phyloP scores from a whole-genome alignment of 306 rosid species.

The Gastrolobium villosum region DNA sequence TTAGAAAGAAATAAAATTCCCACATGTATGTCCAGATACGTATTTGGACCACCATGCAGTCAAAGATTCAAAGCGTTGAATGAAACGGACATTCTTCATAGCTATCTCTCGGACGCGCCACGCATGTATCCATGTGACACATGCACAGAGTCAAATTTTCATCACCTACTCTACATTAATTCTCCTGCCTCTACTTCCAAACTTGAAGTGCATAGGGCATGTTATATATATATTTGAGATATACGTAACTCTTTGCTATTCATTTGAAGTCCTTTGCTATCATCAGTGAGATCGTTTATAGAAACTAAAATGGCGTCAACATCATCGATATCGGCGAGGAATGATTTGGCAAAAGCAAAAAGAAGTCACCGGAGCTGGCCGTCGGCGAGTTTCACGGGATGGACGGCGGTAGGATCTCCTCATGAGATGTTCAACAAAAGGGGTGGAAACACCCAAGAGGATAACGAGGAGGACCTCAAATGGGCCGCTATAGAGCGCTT shows the following conservation, averaged over 20 bases:
- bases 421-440: slow-evolving; percentile 62
- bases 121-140: neutral
- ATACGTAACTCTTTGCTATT: neutral
- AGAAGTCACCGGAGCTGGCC: slow-evolving; percentile 52
- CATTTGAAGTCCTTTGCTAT: neutral
- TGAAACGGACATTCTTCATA: neutral
- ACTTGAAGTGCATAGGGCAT: neutral
- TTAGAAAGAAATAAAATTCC: too few relatives aligned
- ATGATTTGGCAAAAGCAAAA: slow-evolving; percentile 41
- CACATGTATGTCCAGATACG: too few relatives aligned
- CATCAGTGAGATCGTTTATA: neutral
- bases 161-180: neutral
- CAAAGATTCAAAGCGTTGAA: neutral
- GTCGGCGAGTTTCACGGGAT: slow-evolving; percentile 48
- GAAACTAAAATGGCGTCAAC: slow-evolving; percentile 49
- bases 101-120: neutral
- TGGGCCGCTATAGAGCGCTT: slow-evolving; percentile 82
- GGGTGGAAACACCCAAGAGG: slow-evolving; percentile 40
- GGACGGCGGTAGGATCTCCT: slow-evolving; percentile 46
- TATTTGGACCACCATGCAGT: neutral
- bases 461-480: slow-evolving; percentile 66
- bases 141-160: neutral
- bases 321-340: slow-evolving; percentile 47
- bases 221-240: neutral
- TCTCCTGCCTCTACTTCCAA: neutral